phyloP scores from a whole-genome alignment of 2,329 filamentous ascomycete genomes.

The Fusarium sacchari region DNA sequence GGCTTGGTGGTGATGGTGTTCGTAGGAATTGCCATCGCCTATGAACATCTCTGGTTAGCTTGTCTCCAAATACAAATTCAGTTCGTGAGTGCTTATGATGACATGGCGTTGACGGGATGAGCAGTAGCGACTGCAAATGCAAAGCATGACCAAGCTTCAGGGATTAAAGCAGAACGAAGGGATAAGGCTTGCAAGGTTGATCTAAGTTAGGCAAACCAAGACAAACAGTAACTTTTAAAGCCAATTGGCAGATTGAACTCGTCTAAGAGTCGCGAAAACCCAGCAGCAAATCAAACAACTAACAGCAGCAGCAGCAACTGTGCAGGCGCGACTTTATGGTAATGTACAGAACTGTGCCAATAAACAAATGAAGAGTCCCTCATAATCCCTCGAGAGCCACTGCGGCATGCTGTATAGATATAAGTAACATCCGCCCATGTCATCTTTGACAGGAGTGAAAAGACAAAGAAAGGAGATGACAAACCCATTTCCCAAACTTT shows the following conservation, averaged over 20 bases:
- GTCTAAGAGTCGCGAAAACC: constrained; percentile 49
- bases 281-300: constrained; percentile 49
- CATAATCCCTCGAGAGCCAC: constrained; percentile 51
- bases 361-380: constrained; percentile 48
- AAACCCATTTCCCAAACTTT: constrained; percentile 42
- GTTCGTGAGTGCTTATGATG: constrained; percentile 22
- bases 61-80: constrained; percentile 22
- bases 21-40: constrained; percentile 71
- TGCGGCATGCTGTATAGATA: constrained; percentile 45
- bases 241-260: constrained; percentile 50
- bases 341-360: constrained; percentile 65
- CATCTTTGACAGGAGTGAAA: constrained; percentile 37
- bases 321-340: constrained; percentile 57
- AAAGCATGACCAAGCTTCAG: constrained; percentile 28
- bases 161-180: constrained; percentile 33
- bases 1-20: constrained; percentile 74
- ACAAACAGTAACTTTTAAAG: constrained; percentile 47
- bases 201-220: constrained; percentile 35
- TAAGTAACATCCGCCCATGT: constrained; percentile 43
- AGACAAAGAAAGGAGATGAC: constrained; percentile 41
- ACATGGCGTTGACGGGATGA: not conserved
- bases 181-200: constrained; percentile 7
- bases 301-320: constrained; percentile 54
- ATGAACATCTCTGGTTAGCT: constrained; percentile 48
- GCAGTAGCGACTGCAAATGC: constrained; percentile 15